Evolutionary conservation across 2,329 filamentous ascomycete species (phyloP).

Genomic region (Sclerotinia borealis): DNA sequence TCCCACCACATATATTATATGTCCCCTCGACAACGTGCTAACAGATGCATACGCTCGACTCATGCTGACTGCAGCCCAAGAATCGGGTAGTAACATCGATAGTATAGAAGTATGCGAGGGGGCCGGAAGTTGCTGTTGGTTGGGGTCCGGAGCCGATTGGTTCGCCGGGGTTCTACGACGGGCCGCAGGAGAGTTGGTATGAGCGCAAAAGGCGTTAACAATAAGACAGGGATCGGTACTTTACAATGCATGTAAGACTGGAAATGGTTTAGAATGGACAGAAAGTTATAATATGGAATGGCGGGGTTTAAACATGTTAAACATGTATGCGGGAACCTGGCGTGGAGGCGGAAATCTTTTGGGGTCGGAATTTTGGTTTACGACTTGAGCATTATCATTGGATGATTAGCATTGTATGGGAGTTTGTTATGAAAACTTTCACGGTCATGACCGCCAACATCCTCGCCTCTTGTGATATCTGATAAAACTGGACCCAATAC

Average conservation of each 20-base stretch:
- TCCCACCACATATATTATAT: conserved; percentile 25
- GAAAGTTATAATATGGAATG: not conserved
- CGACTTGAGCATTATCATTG: not conserved
- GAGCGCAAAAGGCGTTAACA: not conserved
- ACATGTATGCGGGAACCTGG: not conserved
- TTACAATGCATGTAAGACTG: not conserved
- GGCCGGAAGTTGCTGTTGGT: conserved; percentile 17
- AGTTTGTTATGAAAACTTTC: not conserved
- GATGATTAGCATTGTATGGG: not conserved
- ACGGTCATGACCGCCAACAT: not conserved
- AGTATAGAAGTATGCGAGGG: conserved; percentile 21
- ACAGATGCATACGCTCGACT: conserved; percentile 20
- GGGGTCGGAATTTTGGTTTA: conserved; percentile 1
- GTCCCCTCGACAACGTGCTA: conserved; percentile 21
- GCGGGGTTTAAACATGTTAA: not conserved
- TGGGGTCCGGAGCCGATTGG: conserved; percentile 10
- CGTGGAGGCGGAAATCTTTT: not conserved
- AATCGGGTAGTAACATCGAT: conserved; percentile 22
- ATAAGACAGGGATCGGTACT: not conserved
- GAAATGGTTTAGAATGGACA: not conserved
- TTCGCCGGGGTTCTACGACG: conserved; percentile 1
- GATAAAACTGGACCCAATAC: not conserved
- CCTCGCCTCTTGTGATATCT: not conserved
- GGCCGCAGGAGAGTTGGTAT: conserved; percentile 9
- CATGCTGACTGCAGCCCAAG: conserved; percentile 21